phyloP scores from a whole-genome alignment of 352 stramenopile genomes.

The Pythium scleroteichum region DNA sequence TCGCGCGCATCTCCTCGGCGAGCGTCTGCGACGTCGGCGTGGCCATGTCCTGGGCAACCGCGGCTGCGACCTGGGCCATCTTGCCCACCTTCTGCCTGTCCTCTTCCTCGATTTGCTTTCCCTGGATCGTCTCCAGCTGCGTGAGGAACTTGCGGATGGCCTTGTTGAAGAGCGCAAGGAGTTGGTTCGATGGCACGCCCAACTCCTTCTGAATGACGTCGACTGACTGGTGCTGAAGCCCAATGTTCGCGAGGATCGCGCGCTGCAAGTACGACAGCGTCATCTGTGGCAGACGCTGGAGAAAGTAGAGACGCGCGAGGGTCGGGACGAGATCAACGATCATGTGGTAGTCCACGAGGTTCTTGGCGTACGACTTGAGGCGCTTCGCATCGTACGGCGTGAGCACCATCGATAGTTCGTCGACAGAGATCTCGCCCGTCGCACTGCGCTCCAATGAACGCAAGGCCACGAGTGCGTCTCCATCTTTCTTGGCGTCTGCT shows the following conservation, averaged over 20 bases:
- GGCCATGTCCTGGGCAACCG: conserved; percentile 72
- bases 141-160: conserved; percentile 88
- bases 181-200: conserved; percentile 93
- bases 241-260: conserved; percentile 95
- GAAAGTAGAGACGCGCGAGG: conserved; percentile 96
- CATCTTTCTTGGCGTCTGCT: conserved; percentile 26
- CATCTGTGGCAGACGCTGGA: conserved; percentile 91
- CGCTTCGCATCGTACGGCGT: conserved; percentile 98
- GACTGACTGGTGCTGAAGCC: conserved; percentile 92
- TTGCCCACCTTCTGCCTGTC: conserved; percentile 51
- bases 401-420: conserved; percentile 92
- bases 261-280: conserved; percentile 95
- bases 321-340: conserved; percentile 97
- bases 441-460: conserved; percentile 58
- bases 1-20: conserved; percentile 73
- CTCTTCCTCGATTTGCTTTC: conserved; percentile 87
- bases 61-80: conserved; percentile 60
- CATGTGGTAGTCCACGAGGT: conserved; percentile 99
- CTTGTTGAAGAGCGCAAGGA: conserved; percentile 99
- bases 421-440: conserved; percentile 73
- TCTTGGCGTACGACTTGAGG: conserved; percentile 97
- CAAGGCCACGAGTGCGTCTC: background rate
- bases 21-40: conserved; percentile 82
- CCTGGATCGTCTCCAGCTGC: conserved; percentile 76
- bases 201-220: conserved; percentile 94